Evolutionary conservation across 2,329 filamentous ascomycete species (phyloP).

Genomic region (Clarireedia homoeocarpa): DNA sequence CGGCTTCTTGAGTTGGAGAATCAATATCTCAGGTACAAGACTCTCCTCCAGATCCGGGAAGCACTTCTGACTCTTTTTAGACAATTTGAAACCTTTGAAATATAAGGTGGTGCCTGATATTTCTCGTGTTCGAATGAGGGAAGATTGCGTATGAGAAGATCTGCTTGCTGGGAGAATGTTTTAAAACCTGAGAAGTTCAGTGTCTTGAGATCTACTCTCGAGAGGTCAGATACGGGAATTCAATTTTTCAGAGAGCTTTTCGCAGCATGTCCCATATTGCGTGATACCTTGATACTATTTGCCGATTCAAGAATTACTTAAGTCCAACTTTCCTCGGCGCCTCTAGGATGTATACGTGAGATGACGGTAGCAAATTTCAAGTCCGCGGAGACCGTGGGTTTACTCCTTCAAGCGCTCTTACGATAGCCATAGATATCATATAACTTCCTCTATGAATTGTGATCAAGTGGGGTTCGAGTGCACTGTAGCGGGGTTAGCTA

Average conservation of each 20-base stretch:
- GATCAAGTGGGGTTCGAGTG: not conserved
- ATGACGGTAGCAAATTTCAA: not conserved
- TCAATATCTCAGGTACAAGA: slow-evolving; percentile 8
- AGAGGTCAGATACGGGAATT: slow-evolving; percentile 1
- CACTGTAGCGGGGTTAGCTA: not conserved
- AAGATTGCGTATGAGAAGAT: slow-evolving; percentile 9
- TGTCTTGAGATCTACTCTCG: not conserved
- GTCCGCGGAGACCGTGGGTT: not conserved
- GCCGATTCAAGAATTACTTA: too few species aligned
- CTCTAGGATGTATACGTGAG: not conserved
- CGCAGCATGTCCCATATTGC: not conserved
- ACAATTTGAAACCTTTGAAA: slow-evolving; percentile 7
- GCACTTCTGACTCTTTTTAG: not conserved
- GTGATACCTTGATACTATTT: not conserved
- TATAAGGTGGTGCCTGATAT: slow-evolving; percentile 8
- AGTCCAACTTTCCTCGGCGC: not conserved
- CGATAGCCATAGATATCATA: too few species aligned
- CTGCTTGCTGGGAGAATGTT: slow-evolving; percentile 6
- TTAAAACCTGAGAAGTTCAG: slow-evolving; percentile 5
- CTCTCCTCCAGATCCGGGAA: not conserved
- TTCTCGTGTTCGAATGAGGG: slow-evolving; percentile 8
- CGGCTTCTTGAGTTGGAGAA: slow-evolving; percentile 33
- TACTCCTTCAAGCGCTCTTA: too few species aligned
- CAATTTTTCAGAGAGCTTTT: slow-evolving; percentile 5
- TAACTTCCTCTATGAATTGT: not conserved